These are phyloP conservation scores for Seiridium cupressi DNA, from an alignment of 2,329 filamentous ascomycete species.

Conservation along the genomic window DNA sequence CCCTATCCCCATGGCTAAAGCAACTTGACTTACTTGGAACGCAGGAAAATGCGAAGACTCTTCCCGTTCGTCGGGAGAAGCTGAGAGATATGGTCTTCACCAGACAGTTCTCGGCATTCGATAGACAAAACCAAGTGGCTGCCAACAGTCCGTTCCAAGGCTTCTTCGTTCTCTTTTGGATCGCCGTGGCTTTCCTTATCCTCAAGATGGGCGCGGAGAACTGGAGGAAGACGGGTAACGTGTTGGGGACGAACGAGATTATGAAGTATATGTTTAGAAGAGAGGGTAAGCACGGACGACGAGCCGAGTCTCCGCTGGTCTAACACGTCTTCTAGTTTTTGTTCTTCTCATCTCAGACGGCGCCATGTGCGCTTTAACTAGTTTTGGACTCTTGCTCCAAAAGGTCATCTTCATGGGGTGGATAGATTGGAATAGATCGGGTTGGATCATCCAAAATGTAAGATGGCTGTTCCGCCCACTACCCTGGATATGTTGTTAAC, in stretches of 20 bases:
- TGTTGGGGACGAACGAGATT: slow-evolving; percentile 71
- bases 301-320: neutral
- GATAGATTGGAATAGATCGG: slow-evolving; percentile 64
- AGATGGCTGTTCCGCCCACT: slow-evolving; percentile 16
- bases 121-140: slow-evolving; percentile 65
- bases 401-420: slow-evolving; percentile 55
- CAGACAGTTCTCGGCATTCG: slow-evolving; percentile 70
- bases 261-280: slow-evolving; percentile 62
- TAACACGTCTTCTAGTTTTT: slow-evolving; percentile 33
- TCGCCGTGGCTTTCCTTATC: slow-evolving; percentile 65
- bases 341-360: slow-evolving; percentile 63
- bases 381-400: slow-evolving; percentile 66
- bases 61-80: slow-evolving; percentile 23
- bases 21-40: neutral
- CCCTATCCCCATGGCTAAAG: neutral
- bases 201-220: slow-evolving; percentile 67
- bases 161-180: slow-evolving; percentile 79
- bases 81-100: slow-evolving; percentile 66
- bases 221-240: slow-evolving; percentile 65
- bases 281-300: slow-evolving; percentile 33
- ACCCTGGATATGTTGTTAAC: neutral
- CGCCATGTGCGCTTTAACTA: slow-evolving; percentile 65
- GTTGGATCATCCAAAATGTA: slow-evolving; percentile 73
- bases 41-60: slow-evolving; percentile 17
- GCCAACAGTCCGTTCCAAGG: slow-evolving; percentile 72